A percentile compares a stretch with the other conserved stretches of the same genome.
Conservation (phyloP, 768 basidiomycete species). For the Russula olivacea region DNA sequence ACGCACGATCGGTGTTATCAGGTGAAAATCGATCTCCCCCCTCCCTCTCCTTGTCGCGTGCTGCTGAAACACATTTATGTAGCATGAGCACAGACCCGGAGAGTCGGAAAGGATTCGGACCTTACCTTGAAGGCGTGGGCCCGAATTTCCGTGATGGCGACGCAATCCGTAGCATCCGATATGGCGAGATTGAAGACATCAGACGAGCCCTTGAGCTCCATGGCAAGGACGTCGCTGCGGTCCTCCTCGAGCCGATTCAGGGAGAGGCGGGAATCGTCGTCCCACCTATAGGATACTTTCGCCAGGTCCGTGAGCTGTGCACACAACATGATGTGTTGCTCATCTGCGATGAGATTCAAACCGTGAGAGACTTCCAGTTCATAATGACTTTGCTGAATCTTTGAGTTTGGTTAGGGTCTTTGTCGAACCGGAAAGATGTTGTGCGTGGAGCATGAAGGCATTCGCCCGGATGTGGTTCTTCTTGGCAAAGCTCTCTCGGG, state of each 20-base stretch:
- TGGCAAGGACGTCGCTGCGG: slow-evolving; percentile 82
- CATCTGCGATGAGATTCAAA: slow-evolving; percentile 98
- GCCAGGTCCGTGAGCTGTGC: slow-evolving; percentile 73
- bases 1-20: slow-evolving; percentile 82
- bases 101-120: slow-evolving; percentile 81
- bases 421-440: slow-evolving; percentile 94
- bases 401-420: slow-evolving; percentile 52
- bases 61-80: slow-evolving; percentile 5
- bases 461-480: slow-evolving; percentile 87
- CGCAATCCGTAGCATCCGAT: slow-evolving; percentile 58
- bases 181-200: slow-evolving; percentile 78
- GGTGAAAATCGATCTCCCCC: slow-evolving; percentile 35
- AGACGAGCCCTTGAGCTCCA: slow-evolving; percentile 71
- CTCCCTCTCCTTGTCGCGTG: slow-evolving; percentile 8
- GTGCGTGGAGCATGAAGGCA: slow-evolving; percentile 77
- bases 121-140: slow-evolving; percentile 81
- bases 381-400: slow-evolving; percentile 7
- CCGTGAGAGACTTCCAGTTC: slow-evolving; percentile 41
- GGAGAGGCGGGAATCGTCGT: slow-evolving; percentile 98
- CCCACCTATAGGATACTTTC: slow-evolving; percentile 81
- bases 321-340: slow-evolving; percentile 90
- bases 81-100: slow-evolving; percentile 97
- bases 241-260: slow-evolving; percentile 96
- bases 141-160: slow-evolving; percentile 63
- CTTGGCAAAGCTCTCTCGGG: slow-evolving; percentile 97